Base-by-base conservation (phyloP, 2,329 filamentous ascomycete species). In the Talaromyces islandicus region DNA sequence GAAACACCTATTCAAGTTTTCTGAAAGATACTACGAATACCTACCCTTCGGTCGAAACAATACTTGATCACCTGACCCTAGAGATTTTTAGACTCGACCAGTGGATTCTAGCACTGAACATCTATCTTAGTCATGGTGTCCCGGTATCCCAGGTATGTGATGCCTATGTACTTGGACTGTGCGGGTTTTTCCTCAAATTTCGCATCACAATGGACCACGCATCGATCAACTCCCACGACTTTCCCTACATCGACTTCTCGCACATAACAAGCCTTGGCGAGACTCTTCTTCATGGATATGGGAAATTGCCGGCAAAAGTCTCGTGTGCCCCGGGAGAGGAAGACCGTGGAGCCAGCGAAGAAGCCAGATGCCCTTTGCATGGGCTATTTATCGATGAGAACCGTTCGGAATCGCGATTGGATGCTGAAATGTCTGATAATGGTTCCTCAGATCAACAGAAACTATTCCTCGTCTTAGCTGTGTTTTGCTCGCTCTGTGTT, bases 231-330 rank as follows among this genome's bases (percentile, higher is more conserved):
- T 4, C 6, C 17, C 29, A 17, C 7, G 41, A 27, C 25, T 25
- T 7, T 32, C n/a, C 25, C 7, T 30, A 48, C 17, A 17, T 61
- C 14, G 50, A 61, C n/a, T 32, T 58, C 14, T n/a, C 55, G 17
- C 55, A 60, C 56, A 60, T 60, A 29, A 53, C 54, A 3, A 60
- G 54, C 24, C 46, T 57, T 21, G 58, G 58, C 12, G 58, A 60
- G 19, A 54, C 29, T 35, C 58, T 60, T 7, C n/a, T 58, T 17
- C 19, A 38, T 55, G 53, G 25, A 38, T 30, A 27, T n/a, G n/a
- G 38, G 19, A 51, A 4, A 21, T 24, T 55, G 25, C 17, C 29
- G 4, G 3, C 19, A 11, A 32, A 30, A 21, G 27, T 17, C n/a
- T 27, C 41, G 19, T 14, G 38, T 30, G 27, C 10, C 14, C 4